phyloP scores from a whole-genome alignment of 1,139 yeast species.

The Wickerhamiella pararugosa region DNA sequence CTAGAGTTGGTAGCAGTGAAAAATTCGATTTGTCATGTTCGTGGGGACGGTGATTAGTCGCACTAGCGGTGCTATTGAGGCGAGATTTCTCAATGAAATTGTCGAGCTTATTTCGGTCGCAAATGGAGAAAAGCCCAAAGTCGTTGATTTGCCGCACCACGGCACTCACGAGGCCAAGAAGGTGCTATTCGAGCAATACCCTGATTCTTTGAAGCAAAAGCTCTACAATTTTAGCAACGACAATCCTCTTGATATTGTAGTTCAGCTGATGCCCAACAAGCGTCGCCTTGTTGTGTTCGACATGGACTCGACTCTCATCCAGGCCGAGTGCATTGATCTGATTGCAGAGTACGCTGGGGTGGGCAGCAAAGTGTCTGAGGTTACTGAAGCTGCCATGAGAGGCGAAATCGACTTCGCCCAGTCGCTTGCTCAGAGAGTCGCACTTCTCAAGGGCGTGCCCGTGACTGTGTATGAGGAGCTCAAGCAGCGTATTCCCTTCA shows the following conservation, averaged over 20 bases:
- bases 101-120: no score
- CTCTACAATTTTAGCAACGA: conserved; percentile 16
- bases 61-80: no score
- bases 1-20: background rate
- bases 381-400: conserved; percentile 93
- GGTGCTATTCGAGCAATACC: background rate
- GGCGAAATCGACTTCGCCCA: conserved; percentile 88
- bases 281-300: conserved; percentile 76
- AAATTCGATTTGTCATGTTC: background rate
- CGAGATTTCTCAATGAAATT: no score
- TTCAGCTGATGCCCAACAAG: conserved; percentile 26
- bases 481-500: conserved; percentile 50
- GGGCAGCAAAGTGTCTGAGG: conserved; percentile 57
- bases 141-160: no score
- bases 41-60: no score
- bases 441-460: conserved; percentile 64
- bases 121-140: no score
- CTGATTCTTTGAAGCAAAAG: conserved; percentile 7
- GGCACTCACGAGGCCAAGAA: no score
- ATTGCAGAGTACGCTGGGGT: conserved; percentile 82
- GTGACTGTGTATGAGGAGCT: conserved; percentile 69
- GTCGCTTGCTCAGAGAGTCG: conserved; percentile 62
- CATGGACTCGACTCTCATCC: conserved; percentile 94
- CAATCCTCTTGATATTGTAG: conserved; percentile 30
- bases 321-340: conserved; percentile 91